A percentile compares a stretch with the other conserved stretches of the same genome.
Conservation (phyloP, 495 filamentous ascomycete genomes). For the Pyrenopolyporus hunteri region DNA sequence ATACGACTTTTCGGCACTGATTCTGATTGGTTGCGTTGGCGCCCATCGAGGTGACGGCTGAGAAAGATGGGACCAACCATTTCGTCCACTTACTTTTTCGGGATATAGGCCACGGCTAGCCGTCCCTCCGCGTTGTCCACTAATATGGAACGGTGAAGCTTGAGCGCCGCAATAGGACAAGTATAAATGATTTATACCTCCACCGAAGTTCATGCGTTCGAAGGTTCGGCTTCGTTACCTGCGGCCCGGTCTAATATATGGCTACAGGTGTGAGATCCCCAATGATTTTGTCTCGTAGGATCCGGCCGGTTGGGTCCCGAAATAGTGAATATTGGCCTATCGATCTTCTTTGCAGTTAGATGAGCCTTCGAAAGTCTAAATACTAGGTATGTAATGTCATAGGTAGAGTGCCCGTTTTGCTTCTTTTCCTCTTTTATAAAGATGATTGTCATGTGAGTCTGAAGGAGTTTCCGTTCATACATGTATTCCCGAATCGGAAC, state of each 20-base stretch:
- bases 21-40: constrained; percentile 52
- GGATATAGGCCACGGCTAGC: constrained; percentile 9
- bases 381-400: no score
- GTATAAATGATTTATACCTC: constrained; percentile 4
- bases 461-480: not conserved
- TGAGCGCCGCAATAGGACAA: not conserved
- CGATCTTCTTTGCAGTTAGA: not conserved
- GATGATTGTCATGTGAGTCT: not conserved
- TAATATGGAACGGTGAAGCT: constrained; percentile 12
- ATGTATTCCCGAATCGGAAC: no score
- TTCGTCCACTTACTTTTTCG: constrained; percentile 19
- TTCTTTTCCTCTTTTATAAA: no score
- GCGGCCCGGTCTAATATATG: not conserved
- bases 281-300: constrained; percentile 20
- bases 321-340: constrained; percentile 9
- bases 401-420: no score
- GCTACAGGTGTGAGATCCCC: constrained; percentile 1
- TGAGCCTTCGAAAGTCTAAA: no score
- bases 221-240: not conserved
- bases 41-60: constrained; percentile 49
- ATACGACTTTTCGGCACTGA: constrained; percentile 8
- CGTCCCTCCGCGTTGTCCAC: not conserved
- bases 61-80: constrained; percentile 23
- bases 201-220: no score
- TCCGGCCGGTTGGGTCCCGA: constrained; percentile 27